A percentile compares a stretch with the other conserved stretches of the same genome.
phyloP scores from a whole-genome alignment of 1,284 basidiomycete species.

The Trichosporon sp. region DNA sequence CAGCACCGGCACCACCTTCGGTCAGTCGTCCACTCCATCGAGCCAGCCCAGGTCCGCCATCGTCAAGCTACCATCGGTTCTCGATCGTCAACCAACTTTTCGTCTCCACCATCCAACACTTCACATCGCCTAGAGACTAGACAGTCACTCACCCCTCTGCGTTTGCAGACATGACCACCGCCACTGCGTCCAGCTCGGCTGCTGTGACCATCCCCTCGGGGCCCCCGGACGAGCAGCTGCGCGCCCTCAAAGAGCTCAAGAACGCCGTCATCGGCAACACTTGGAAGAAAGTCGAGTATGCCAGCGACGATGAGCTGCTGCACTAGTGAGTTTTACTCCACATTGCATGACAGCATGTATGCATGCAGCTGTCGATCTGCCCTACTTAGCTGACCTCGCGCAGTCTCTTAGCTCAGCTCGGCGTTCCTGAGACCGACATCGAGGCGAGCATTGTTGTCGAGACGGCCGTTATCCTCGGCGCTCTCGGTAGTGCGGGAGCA shows the following conservation, averaged over 20 bases:
- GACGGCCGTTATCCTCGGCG: slow-evolving; percentile 45
- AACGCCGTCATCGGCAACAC: slow-evolving; percentile 47
- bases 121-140: too few species aligned
- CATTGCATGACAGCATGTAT: neutral
- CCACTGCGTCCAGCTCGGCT: neutral
- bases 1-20: too few species aligned
- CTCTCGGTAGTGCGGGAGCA: slow-evolving; percentile 40
- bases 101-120: too few species aligned
- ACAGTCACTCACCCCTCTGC: too few species aligned
- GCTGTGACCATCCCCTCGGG: neutral
- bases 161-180: slow-evolving; percentile 1
- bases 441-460: slow-evolving; percentile 34
- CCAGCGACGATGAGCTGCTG: slow-evolving; percentile 34
- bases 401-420: slow-evolving; percentile 23
- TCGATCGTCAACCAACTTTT: too few species aligned
- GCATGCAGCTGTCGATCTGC: too few species aligned
- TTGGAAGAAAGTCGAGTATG: slow-evolving; percentile 45
- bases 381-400: neutral
- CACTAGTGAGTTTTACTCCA: slow-evolving; percentile 24
- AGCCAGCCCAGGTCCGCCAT: too few species aligned
- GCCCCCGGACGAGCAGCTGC: slow-evolving; percentile 21
- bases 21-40: too few species aligned
- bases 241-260: slow-evolving; percentile 43
- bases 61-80: too few species aligned
- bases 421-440: slow-evolving; percentile 5